Evolutionary conservation across 2,329 filamentous ascomycete species (phyloP), one percentile per base, ranked within the genome.

Genomic region (Metarhizium humberi): DNA sequence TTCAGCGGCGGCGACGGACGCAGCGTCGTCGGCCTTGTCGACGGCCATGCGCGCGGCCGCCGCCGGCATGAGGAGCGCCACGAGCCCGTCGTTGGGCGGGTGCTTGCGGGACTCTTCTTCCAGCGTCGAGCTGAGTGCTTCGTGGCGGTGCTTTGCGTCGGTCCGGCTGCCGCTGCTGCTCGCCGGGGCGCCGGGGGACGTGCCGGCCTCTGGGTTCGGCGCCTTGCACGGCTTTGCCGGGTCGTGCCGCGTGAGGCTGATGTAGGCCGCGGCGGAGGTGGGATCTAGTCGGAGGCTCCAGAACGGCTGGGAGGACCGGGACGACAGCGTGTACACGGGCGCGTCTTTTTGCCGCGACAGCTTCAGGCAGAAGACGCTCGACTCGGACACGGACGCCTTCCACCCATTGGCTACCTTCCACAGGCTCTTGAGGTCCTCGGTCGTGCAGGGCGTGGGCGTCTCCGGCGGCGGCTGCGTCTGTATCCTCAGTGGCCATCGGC

Each of bases 361-460:
- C 59, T 76, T 78, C 64, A 86, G 70, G 65, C 80, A 84, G 69
- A 78, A 86, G 29, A 78, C 75, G 25, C 79, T 73, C 5, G 81
- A 82, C 63, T 86, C 81, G 3, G 77, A 75, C 1, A 75, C 67
- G 0, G 82, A 78, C 2, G 84, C 85, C 63, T 81, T 77, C 82
- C 82, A 88, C 13, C 86, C 86, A 64, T 88, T 88, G 57, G 81
- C 75, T 0, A 84, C 83, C 62, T 86, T 82, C 86, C 86, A 89
- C 8, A 87, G 76, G 52, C 77, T 77, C 60, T 80, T 80, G 40
- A 88, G 76, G 58, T 87, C 78, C 48, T 85, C 80, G 1, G 78
- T 83, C 0, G 79, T 78, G 63, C 76, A 80, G 4, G 80, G 73
- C 1, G 73, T 70, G 11, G 80, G 78, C 18, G 77, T 72, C 1